Conservation (phyloP, 495 filamentous ascomycete genomes). For the Podospora pseudopauciseta region DNA sequence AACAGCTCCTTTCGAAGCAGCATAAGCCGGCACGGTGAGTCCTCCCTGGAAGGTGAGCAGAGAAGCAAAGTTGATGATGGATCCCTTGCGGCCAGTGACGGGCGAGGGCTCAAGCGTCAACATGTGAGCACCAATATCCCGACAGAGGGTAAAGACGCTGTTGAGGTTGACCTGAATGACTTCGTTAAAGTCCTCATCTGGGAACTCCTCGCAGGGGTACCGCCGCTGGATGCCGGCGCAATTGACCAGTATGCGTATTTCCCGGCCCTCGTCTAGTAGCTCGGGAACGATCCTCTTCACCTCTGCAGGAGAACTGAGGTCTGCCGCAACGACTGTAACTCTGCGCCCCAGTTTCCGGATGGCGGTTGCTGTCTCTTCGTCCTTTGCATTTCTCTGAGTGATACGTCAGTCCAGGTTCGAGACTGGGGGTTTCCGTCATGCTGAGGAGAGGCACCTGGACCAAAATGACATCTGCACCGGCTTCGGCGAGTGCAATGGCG, state of each 20-base stretch:
- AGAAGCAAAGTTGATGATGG: constrained; percentile 82
- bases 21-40: constrained; percentile 85
- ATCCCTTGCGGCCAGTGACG: constrained; percentile 58
- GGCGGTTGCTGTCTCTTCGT: constrained; percentile 58
- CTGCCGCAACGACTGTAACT: constrained; percentile 64
- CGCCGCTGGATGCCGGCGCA: constrained; percentile 83
- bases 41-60: constrained; percentile 90
- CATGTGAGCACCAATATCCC: constrained; percentile 84
- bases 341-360: constrained; percentile 65
- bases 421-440: no score
- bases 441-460: constrained; percentile 48
- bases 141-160: constrained; percentile 76
- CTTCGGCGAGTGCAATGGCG: constrained; percentile 75
- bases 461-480: constrained; percentile 77
- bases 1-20: constrained; percentile 83
- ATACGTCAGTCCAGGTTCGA: neutral
- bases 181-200: constrained; percentile 77
- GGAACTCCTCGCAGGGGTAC: constrained; percentile 74
- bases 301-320: constrained; percentile 60
- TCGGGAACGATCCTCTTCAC: constrained; percentile 60
- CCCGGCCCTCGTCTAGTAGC: constrained; percentile 56
- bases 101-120: constrained; percentile 54
- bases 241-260: constrained; percentile 74
- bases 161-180: constrained; percentile 84
- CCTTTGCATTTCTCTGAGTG: constrained; percentile 59